Evolutionary conservation across 352 stramenopile species (phyloP).

Genomic region (Salisapilia sapeloensis): DNA sequence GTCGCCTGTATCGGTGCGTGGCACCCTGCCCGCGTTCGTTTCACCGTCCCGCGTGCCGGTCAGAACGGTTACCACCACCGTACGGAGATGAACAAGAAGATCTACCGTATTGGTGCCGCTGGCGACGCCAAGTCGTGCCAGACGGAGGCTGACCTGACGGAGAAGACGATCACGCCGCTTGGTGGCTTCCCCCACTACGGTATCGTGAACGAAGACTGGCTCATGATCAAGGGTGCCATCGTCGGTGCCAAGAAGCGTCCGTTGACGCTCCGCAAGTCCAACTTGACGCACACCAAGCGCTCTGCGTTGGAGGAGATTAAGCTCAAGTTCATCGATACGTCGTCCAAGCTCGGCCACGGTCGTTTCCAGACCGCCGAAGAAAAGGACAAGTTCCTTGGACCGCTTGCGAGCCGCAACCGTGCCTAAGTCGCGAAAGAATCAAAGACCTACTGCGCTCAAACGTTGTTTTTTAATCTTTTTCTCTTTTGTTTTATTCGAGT

Average conservation of each 20-base stretch:
- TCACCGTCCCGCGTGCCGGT: conserved; percentile 97
- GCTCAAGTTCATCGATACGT: conserved; percentile 94
- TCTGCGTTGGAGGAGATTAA: conserved; percentile 95
- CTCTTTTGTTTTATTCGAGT: conserved; percentile 24
- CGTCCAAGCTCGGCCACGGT: conserved; percentile 99
- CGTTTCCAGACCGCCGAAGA: conserved; percentile 99
- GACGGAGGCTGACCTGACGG: conserved; percentile 98
- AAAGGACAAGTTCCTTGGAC: conserved; percentile 98
- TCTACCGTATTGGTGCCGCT: conserved; percentile 95
- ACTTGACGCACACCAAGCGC: conserved; percentile 94
- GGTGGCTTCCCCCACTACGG: conserved; percentile 99
- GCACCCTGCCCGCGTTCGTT: conserved; percentile 98
- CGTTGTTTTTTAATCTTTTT: conserved; percentile 2
- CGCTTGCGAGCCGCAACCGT: conserved; percentile 86
- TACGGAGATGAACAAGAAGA: conserved; percentile 99
- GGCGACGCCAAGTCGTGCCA: conserved; percentile 91
- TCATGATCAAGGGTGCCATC: conserved; percentile 99
- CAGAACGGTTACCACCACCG: conserved; percentile 99
- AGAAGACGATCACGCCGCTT: conserved; percentile 99
- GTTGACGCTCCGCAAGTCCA: conserved; percentile 97
- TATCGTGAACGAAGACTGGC: conserved; percentile 98
- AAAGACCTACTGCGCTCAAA: background rate
- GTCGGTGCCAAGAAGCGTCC: conserved; percentile 98
- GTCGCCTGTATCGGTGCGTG: conserved; percentile 99
- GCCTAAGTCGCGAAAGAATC: conserved; percentile 29